A percentile compares a stretch with the other conserved stretches of the same genome.
Evolutionary conservation across 768 basidiomycete species (phyloP).

Genomic region (Agaricus subrufescens): DNA sequence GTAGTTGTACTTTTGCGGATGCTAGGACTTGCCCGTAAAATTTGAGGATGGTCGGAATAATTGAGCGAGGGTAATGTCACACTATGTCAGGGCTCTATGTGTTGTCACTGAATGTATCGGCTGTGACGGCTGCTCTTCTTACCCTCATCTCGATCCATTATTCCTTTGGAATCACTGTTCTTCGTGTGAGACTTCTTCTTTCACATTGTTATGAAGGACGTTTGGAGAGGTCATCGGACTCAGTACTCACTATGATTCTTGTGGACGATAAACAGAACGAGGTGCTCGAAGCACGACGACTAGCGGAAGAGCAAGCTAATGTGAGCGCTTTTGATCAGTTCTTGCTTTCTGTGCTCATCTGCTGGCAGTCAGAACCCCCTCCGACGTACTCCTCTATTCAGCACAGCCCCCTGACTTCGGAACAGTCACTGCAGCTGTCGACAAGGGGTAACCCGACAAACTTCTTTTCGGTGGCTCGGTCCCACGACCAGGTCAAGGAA

Average conservation of each 20-base stretch:
- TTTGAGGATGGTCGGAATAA: too few species aligned
- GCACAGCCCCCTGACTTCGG: constrained; percentile 1
- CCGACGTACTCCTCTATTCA: constrained; percentile 28
- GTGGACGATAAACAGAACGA: constrained; percentile 24
- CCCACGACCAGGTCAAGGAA: constrained; percentile 23
- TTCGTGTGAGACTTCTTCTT: neutral
- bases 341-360: neutral
- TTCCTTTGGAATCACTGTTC: neutral
- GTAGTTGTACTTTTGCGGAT: too few species aligned
- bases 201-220: constrained; percentile 4
- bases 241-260: constrained; percentile 17
- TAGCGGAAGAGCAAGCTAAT: constrained; percentile 21
- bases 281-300: constrained; percentile 18
- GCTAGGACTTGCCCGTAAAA: too few species aligned
- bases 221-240: neutral
- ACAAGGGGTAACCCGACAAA: constrained; percentile 18
- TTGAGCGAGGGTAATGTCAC: too few species aligned
- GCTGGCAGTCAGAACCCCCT: constrained; percentile 22
- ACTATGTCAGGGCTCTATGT: too few species aligned
- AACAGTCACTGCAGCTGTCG: neutral
- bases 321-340: constrained; percentile 8
- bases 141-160: neutral
- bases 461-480: constrained; percentile 21
- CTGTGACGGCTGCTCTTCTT: constrained; percentile 3
- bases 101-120: neutral